Conservation (phyloP, 1,284 basidiomycete species). For the Farysia itapuensis region DNA sequence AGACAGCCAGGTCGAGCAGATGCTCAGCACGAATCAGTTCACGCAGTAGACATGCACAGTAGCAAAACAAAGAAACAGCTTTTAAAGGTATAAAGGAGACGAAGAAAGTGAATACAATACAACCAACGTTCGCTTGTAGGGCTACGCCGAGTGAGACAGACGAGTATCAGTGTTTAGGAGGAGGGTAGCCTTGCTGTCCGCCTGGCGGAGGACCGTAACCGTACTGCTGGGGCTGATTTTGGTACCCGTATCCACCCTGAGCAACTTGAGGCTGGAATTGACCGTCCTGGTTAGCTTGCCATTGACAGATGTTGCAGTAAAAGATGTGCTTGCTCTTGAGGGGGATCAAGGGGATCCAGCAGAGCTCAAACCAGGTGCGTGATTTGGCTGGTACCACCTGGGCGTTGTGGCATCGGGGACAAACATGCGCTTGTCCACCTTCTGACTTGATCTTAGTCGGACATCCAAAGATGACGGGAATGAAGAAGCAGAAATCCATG, state of each 20-base stretch:
- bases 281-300: slow-evolving; percentile 44
- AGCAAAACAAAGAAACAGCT: no score
- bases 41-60: no score
- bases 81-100: no score
- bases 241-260: slow-evolving; percentile 16
- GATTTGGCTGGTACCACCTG: slow-evolving; percentile 53
- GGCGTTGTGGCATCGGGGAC: slow-evolving; percentile 57
- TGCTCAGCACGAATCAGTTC: slow-evolving; percentile 15
- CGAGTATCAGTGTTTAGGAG: slow-evolving; percentile 35
- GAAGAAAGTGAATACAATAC: no score
- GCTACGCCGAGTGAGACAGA: no score
- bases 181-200: slow-evolving; percentile 36
- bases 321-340: slow-evolving; percentile 49
- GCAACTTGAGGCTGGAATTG: slow-evolving; percentile 48
- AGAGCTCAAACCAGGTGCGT: slow-evolving; percentile 56
- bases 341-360: slow-evolving; percentile 56
- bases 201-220: slow-evolving; percentile 36
- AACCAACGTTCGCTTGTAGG: no score
- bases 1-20: slow-evolving; percentile 7
- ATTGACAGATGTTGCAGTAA: slow-evolving; percentile 57
- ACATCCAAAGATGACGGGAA: slow-evolving; percentile 56
- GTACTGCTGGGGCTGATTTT: slow-evolving; percentile 32
- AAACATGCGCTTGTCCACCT: slow-evolving; percentile 50
- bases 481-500: slow-evolving; percentile 53
- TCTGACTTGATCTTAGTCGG: slow-evolving; percentile 57